Evolutionary conservation across 305 asterid genomes (phyloP).

Genomic region (Fraxinus floribunda): DNA sequence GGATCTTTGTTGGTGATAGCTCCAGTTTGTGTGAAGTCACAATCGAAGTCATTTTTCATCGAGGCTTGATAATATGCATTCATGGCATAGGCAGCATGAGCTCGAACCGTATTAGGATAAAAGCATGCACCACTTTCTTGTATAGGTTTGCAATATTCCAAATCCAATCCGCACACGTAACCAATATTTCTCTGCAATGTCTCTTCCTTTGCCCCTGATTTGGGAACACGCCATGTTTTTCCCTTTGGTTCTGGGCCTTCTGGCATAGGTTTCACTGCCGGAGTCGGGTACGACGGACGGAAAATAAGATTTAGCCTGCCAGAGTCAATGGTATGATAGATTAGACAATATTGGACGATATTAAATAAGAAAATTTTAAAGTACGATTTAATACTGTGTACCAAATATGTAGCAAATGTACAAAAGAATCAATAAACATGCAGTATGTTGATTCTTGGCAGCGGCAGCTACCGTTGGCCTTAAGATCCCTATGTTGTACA

Average conservation of each 20-base stretch:
- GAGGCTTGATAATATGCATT: constrained; percentile 37
- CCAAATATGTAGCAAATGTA: constrained; percentile 38
- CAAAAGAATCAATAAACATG: constrained; percentile 28
- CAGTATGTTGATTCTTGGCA: constrained; percentile 26
- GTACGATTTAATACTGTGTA: not conserved
- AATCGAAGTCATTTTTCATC: constrained; percentile 34
- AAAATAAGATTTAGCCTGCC: constrained; percentile 40
- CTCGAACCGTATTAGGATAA: constrained; percentile 40
- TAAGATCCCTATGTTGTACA: constrained; percentile 57
- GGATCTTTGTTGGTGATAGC: constrained; percentile 35
- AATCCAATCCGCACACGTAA: constrained; percentile 43
- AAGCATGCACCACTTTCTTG: constrained; percentile 39
- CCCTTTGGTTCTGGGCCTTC: not conserved
- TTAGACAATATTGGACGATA: not conserved
- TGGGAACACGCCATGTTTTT: constrained; percentile 37
- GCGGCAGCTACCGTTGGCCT: constrained; percentile 42
- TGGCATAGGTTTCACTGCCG: constrained; percentile 18
- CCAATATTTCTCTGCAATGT: constrained; percentile 40
- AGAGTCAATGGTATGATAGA: not conserved
- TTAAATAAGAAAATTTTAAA: not conserved
- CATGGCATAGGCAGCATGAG: constrained; percentile 51
- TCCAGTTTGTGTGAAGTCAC: constrained; percentile 38
- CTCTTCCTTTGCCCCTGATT: constrained; percentile 28
- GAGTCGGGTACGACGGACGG: constrained; percentile 25
- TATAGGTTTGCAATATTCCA: constrained; percentile 37